phyloP scores from a whole-genome alignment of 2,329 filamentous ascomycete genomes.

The Coniochaeta pulveracea region DNA sequence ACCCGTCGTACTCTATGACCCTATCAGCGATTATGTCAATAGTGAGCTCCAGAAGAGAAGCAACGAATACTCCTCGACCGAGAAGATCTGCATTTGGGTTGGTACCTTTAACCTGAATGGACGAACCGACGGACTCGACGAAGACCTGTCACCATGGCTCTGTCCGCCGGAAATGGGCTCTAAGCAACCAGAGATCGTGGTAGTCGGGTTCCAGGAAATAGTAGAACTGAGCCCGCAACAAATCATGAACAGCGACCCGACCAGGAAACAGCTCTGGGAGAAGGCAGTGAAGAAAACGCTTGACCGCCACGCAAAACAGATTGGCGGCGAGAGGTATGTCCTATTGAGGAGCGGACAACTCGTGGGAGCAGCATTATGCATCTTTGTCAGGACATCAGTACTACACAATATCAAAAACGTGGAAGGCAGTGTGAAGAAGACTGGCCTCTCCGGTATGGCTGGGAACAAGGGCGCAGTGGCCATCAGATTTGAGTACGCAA shows the following conservation, averaged over 20 bases:
- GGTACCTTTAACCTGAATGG: constrained; percentile 96
- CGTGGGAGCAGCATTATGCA: constrained; percentile 82
- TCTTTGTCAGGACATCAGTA: constrained; percentile 74
- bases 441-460: constrained; percentile 89
- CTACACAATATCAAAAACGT: constrained; percentile 87
- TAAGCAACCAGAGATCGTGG: constrained; percentile 72
- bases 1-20: constrained; percentile 81
- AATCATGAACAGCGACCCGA: constrained; percentile 96
- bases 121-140: constrained; percentile 61
- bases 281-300: constrained; percentile 64
- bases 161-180: constrained; percentile 50
- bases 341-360: constrained; percentile 85
- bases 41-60: constrained; percentile 58
- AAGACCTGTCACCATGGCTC: constrained; percentile 80
- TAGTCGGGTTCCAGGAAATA: constrained; percentile 93
- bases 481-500: constrained; percentile 89
- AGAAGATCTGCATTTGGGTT: constrained; percentile 64
- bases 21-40: constrained; percentile 83
- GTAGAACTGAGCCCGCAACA: constrained; percentile 96
- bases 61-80: constrained; percentile 63
- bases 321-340: constrained; percentile 70
- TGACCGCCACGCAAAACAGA: constrained; percentile 56
- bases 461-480: constrained; percentile 97
- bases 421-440: constrained; percentile 90
- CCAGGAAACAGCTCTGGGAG: constrained; percentile 79